phyloP scores from a whole-genome alignment of 1,284 basidiomycete genomes.

The Puccinia hordei region DNA sequence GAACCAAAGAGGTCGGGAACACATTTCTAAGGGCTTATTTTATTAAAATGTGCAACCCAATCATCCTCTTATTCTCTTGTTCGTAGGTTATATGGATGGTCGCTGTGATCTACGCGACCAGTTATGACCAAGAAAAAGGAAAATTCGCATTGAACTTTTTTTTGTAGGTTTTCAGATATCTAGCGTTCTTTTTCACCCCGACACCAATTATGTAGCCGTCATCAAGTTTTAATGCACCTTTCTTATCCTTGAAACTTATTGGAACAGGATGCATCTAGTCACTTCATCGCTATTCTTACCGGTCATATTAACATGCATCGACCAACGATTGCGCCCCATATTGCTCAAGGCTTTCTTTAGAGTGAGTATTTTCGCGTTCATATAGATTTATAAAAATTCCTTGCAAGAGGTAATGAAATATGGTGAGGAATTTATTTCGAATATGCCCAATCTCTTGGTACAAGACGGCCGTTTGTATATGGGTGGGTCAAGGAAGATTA shows the following conservation, averaged over 20 bases:
- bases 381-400: no score
- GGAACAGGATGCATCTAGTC: conserved; percentile 38
- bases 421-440: not conserved
- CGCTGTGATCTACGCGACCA: conserved; percentile 34
- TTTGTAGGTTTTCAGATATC: conserved; percentile 36
- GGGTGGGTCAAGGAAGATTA: conserved; percentile 24
- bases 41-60: not conserved
- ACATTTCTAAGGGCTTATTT: not conserved
- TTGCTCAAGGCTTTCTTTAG: conserved; percentile 43
- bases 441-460: not conserved
- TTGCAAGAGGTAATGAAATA: no score
- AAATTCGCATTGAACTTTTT: conserved; percentile 33
- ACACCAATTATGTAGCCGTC: not conserved
- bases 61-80: not conserved
- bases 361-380: conserved; percentile 11
- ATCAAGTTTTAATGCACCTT: not conserved
- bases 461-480: conserved; percentile 36
- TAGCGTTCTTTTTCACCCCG: not conserved
- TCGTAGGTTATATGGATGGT: conserved; percentile 35
- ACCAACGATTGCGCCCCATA: conserved; percentile 5
- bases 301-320: conserved; percentile 19
- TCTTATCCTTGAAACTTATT: not conserved
- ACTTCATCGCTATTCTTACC: conserved; percentile 49
- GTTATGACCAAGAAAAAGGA: conserved; percentile 19
- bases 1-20: conserved; percentile 37